Base-by-base conservation (phyloP, 2,329 filamentous ascomycete species). In the Fusarium ambrosium region DNA sequence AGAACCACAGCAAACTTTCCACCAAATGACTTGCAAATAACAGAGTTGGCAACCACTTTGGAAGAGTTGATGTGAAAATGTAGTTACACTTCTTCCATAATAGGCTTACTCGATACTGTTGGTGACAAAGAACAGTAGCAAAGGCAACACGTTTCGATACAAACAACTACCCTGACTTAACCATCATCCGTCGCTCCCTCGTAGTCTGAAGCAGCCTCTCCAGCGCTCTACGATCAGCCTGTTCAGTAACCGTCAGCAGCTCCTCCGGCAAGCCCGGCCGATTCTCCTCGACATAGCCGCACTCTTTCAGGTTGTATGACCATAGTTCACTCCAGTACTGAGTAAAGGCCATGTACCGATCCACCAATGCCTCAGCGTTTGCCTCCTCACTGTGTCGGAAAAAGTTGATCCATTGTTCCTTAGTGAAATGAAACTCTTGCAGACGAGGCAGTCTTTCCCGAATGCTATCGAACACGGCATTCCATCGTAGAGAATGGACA, bases 401-500 rank as follows among this genome's bases (percentile, higher is more conserved):
- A 32, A 20, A 59, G 5, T 0, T 4, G 0, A 3, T 0, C 39
- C 58, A 59, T 4, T 5, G 2, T 0, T 3, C 9, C 7, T 3
- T n/a, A 5, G 16, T 20, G 24, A 65, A 69, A 3, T 4, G 32
- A 36, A 70, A 69, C 14, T 60, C 39, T 0, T 1, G 24, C 1
- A 70, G 34, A 0, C 0, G 0, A 1, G 51, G 60, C 2, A 81
- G 39, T 1, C 36, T 27, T 3, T 53, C 27, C 5, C 60, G 63
- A 10, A 81, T 75, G 2, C 51, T 36, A 37, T 78, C 66, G 32
- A 79, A 79, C 2, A 79, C 9, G 2, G 27, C n/a, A 6, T 71
- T 69, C 78, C 79, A 81, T 4, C 74, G 69, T 0, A 69, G 29
- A 11, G 66, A 68, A 6, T 20, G 53, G 3, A 32, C 18, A 0